Evolutionary conservation across 257 asterid species (phyloP).

Genomic region (Solanum okadae): DNA sequence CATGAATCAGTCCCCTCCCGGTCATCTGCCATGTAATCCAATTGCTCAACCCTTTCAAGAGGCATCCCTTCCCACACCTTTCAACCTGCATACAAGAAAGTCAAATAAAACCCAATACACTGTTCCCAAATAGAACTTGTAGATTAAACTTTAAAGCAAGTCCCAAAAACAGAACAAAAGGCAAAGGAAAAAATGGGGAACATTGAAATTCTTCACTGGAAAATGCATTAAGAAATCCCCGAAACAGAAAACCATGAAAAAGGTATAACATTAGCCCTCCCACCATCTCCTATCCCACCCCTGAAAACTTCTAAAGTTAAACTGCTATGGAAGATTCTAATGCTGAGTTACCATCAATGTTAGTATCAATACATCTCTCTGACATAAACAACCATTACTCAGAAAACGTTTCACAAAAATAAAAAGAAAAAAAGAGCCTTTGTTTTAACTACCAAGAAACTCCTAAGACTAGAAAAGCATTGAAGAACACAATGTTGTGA

Average conservation of each 20-base stretch:
- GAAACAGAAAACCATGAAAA: not conserved
- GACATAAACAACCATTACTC: not conserved
- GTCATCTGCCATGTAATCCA: constrained; percentile 32
- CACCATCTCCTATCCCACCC: not conserved
- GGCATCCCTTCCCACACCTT: constrained; percentile 16
- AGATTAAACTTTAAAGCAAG: not conserved
- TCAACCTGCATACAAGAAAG: not conserved
- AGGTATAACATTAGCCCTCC: not conserved
- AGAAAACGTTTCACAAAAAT: not conserved
- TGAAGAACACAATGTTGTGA: not conserved
- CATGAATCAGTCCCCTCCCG: constrained; percentile 25
- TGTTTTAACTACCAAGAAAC: not conserved
- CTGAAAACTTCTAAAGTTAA: not conserved
- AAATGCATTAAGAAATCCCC: not conserved
- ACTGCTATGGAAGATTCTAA: not conserved
- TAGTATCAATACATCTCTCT: not conserved
- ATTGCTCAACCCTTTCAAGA: constrained; percentile 20
- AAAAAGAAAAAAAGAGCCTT: not conserved
- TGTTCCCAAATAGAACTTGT: not conserved
- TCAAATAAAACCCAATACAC: not conserved
- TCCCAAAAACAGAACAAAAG: not conserved
- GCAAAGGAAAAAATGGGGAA: not conserved
- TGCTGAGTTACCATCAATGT: not conserved
- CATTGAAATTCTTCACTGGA: not conserved
- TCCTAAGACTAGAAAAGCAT: not conserved